Conservation (phyloP, 495 filamentous ascomycete genomes). For the Aspergillus ellipticus region DNA sequence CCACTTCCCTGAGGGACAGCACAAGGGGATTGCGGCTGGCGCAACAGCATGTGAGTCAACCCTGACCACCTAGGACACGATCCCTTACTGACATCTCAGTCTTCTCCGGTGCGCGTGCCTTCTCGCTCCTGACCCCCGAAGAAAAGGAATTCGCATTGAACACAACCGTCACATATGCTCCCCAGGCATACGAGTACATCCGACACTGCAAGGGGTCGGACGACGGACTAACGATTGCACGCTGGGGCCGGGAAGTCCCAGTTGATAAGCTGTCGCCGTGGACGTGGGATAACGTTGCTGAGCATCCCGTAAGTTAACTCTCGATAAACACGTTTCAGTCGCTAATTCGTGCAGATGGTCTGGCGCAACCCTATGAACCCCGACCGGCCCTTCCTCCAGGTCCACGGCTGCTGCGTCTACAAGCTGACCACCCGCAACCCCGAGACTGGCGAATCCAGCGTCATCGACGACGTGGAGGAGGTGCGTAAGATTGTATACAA, state of each 20-base stretch:
- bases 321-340: background rate
- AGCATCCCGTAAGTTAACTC: background rate
- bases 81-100: background rate
- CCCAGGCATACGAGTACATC: background rate
- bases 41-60: background rate
- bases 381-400: background rate
- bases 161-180: background rate
- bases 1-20: background rate
- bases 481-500: background rate
- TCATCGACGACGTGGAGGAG: background rate
- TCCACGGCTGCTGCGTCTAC: background rate
- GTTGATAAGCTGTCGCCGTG: background rate
- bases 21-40: background rate
- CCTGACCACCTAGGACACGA: background rate
- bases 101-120: background rate
- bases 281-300: background rate
- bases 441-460: background rate
- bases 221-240: background rate
- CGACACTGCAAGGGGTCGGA: background rate
- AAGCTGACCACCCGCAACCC: background rate
- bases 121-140: background rate
- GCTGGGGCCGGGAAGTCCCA: background rate
- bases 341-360: background rate
- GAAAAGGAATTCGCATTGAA: background rate
- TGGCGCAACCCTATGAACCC: background rate